Percentiles rank a stretch among this genome's conserved stretches.
phyloP scores from a whole-genome alignment of 1,284 basidiomycete species.

The Lentinus polychrous region DNA sequence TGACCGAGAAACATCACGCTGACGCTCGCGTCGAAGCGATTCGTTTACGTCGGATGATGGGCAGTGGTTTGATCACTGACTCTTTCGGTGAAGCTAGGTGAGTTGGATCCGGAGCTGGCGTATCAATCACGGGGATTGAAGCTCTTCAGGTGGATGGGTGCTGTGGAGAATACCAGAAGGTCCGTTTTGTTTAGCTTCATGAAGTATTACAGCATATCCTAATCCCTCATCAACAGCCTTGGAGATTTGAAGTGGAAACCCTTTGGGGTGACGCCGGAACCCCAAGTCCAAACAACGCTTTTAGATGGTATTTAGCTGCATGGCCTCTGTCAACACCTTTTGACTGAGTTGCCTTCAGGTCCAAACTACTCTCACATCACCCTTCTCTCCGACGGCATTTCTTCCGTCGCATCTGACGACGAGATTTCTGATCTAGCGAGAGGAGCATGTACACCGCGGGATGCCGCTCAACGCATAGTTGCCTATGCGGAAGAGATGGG shows the following conservation, averaged over 20 bases:
- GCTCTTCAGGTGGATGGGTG: constrained; percentile 83
- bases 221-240: constrained; percentile 47
- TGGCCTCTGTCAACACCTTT: not conserved
- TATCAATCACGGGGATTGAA: not conserved
- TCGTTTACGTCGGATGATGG: constrained; percentile 85
- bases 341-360: constrained; percentile 34
- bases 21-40: constrained; percentile 83
- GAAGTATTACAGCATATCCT: constrained; percentile 5
- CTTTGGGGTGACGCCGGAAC: constrained; percentile 91
- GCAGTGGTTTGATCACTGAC: constrained; percentile 85
- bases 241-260: constrained; percentile 90
- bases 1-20: constrained; percentile 92
- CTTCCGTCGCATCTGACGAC: constrained; percentile 86
- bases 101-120: constrained; percentile 13
- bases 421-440: constrained; percentile 91
- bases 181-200: constrained; percentile 26
- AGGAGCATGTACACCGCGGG: constrained; percentile 62
- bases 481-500: constrained; percentile 88
- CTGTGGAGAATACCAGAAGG: constrained; percentile 89
- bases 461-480: constrained; percentile 80
- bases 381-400: constrained; percentile 86
- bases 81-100: constrained; percentile 91
- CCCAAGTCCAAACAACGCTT: constrained; percentile 81
- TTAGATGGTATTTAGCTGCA: constrained; percentile 49
- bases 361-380: constrained; percentile 75